phyloP scores from a whole-genome alignment of 805 yeast species.

The Barnettozyma botsteinii region DNA sequence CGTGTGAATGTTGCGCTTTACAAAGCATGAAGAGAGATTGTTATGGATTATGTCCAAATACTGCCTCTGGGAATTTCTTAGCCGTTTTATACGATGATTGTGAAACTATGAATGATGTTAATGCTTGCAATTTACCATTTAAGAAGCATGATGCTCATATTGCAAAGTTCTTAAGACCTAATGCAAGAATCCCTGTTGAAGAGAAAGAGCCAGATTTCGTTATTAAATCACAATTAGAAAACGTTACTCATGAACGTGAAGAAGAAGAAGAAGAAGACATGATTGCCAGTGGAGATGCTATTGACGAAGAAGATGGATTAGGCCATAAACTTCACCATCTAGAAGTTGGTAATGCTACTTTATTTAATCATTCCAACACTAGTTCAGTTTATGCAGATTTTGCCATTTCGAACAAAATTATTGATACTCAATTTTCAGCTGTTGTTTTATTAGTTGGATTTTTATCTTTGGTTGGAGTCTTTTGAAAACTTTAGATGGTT shows the following conservation, averaged over 20 bases:
- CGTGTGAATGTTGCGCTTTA: slow-evolving; percentile 52
- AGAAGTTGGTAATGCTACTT: not conserved
- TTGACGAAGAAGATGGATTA: not conserved
- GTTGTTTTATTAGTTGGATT: slow-evolving; percentile 1
- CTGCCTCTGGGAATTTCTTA: slow-evolving; percentile 40
- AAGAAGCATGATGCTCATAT: slow-evolving; percentile 35
- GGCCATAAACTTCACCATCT: slow-evolving; percentile 2
- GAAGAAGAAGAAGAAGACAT: not conserved
- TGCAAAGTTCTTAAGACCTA: slow-evolving; percentile 26
- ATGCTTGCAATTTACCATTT: slow-evolving; percentile 46
- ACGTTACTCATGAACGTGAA: slow-evolving; percentile 5
- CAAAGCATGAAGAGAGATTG: slow-evolving; percentile 42
- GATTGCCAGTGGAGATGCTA: not conserved
- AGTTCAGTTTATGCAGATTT: slow-evolving; percentile 5
- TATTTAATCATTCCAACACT: not conserved
- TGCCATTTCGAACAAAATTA: not conserved
- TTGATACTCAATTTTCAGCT: not conserved
- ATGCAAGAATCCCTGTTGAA: slow-evolving; percentile 22
- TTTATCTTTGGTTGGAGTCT: not conserved
- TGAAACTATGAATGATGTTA: slow-evolving; percentile 39
- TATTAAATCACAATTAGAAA: slow-evolving; percentile 18
- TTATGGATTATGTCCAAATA: slow-evolving; percentile 43
- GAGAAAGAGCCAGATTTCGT: slow-evolving; percentile 24
- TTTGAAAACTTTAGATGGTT: not conserved
- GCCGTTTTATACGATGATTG: slow-evolving; percentile 42